Percentiles rank a stretch among this genome's conserved stretches.
These are phyloP conservation scores for Neofusicoccum sp. DNA, from an alignment of 2,329 filamentous ascomycete genomes.

Conservation along the genomic window DNA sequence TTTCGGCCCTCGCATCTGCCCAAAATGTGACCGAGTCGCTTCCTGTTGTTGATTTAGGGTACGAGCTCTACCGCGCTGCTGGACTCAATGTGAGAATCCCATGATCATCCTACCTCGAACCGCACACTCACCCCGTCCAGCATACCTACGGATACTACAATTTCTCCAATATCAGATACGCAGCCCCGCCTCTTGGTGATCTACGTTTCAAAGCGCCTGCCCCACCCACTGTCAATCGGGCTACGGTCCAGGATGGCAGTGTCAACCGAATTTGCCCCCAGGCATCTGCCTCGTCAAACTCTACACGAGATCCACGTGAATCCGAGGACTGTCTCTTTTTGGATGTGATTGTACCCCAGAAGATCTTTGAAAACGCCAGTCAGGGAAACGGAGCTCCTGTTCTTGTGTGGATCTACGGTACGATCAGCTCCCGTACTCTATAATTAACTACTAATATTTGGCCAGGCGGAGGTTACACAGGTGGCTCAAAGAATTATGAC, in stretches of 20 bases:
- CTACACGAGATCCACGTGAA: conserved; percentile 16
- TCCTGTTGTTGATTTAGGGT: conserved; percentile 57
- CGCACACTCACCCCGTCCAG: conserved; percentile 25
- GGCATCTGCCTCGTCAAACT: neutral
- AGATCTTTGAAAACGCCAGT: conserved; percentile 33
- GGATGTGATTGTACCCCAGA: conserved; percentile 41
- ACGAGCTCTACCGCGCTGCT: conserved; percentile 54
- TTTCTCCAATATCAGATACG: conserved; percentile 61
- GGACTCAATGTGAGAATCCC: conserved; percentile 44
- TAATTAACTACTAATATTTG: neutral
- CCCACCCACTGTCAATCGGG: conserved; percentile 47
- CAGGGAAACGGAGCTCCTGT: conserved; percentile 37
- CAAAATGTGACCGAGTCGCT: conserved; percentile 26
- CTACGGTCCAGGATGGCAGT: conserved; percentile 48
- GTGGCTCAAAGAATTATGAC: conserved; percentile 41
- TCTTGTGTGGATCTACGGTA: conserved; percentile 49
- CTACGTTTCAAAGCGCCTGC: conserved; percentile 55
- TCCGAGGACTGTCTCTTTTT: conserved; percentile 45
- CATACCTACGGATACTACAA: conserved; percentile 50
- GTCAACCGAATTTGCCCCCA: conserved; percentile 25
- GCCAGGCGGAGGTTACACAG: conserved; percentile 44
- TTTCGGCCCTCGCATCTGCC: neutral
- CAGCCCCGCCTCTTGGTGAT: conserved; percentile 54
- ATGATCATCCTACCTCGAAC: neutral
- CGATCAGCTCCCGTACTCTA: neutral